Evolutionary conservation across 78 protist species (phyloP), one percentile per base, ranked within the genome.

Genomic region (Creolimax fragrantissima): DNA sequence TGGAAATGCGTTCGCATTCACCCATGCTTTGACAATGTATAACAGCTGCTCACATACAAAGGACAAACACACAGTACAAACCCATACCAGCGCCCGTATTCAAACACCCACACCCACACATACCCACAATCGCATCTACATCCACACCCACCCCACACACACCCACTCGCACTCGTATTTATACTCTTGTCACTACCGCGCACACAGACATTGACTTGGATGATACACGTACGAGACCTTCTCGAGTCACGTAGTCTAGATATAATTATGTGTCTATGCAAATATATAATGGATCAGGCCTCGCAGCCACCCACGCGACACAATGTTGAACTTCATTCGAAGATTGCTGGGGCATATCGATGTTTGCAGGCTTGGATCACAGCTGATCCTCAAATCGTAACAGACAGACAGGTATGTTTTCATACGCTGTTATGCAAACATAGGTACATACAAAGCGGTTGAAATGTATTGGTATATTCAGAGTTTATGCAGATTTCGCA

Each of bases 301-400:
- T 35, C 86, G 7, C 86, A 83, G 42, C 42, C 86, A 24, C 86
- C 86, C 86, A 83, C 86, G 37, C 86, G 86, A 5, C 86, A 83
- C 86, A 83, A 24, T 83, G 86, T 24, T 43, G 90, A 88, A 24
- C 90, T 88, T 5, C 90, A 88, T 36, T 88, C 90, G 37, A 88
- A 88, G 67, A 88, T 88, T 88, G 90, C 90, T 41, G 90, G 90
- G 47, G 90, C 90, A n/a, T 88, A 88, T 11, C 5, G 90, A 2
- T 88, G 90, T 88, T 36, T 88, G 7, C 90, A 88, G 47, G 45
- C 90, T 43, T 88, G 90, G 90, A 32, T 88, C 37, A 88, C 47
- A 7, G 32, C 90, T 32, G 86, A 83, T n/a, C 90, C 7, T 7
- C 6, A 24, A 32, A 88, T 88, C 44, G 66, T 88, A 35, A 88